Evolutionary conservation across 805 yeast species (phyloP), one percentile per base, ranked within the genome.

Genomic region (Pachysolen tannophilus): DNA sequence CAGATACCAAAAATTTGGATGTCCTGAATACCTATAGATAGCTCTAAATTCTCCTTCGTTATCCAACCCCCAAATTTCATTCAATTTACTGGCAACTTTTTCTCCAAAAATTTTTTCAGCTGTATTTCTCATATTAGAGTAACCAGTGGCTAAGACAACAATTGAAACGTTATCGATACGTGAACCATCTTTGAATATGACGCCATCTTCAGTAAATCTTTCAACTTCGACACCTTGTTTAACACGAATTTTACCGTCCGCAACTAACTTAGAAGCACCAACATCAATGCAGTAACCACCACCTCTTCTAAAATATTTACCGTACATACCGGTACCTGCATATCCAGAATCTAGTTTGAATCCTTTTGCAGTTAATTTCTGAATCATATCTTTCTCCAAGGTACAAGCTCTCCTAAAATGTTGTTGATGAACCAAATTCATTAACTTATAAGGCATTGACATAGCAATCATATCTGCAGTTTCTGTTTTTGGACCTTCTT

Each of bases 211-310:
- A 11, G 53, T 48, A 47, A 66, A 63, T 28, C 50, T 43, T 28
- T 53, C 54, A 25, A 66, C 55, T 14, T 46, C 45, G 30, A 44
- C 50, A 6, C 65, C 63, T 31, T 56, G 53, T 47, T 61, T 56
- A 32, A 66, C 47, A 20, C 51, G 47, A 38, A 66, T 58, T 39
- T 60, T 60, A 11, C 63, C 67, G 9, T 61, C 60, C 27, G 53
- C 49, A 37, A 66, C 61, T 38, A 59, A 45, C 27, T 52, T 54
- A 23, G 69, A 61, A 39, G 63, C 56, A 7, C 72, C 72, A 30
- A 63, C 69, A 41, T 66, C 69, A 37, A 61, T 62, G 43, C 66
- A 66, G 44, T 65, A 66, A 28, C 72, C 72, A 1, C 71, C 69
- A 21, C 67, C 67, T 44, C 63, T 53, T 33, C 67, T 50, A 42